Evolutionary conservation across 257 asterid genomes (phyloP), one percentile per base, ranked within the genome.

Genomic region (Nicotiana knightiana): DNA sequence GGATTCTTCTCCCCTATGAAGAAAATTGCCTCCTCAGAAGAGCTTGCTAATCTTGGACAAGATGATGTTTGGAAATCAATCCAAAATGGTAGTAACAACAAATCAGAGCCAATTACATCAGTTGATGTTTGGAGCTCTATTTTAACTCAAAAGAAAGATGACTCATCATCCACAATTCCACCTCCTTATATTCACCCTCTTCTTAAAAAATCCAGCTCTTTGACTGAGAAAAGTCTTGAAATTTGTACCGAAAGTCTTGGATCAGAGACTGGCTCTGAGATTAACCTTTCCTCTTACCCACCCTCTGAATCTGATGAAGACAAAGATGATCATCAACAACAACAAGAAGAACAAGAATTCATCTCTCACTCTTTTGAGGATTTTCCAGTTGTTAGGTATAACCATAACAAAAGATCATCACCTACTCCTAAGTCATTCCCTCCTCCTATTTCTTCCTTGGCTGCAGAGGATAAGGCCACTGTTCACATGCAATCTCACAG

Each of bases 191-290:
- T 92, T 43, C 97, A 90, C 26, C 95, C 97, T 11, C 85, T 87
- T 28, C 83, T 90, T 76, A 93, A 90, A 55, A 84, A 51, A 51
- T 21, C 84, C 1, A 89, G 92, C 80, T 24, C 85, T 71, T 81
- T 95, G 84, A 93, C 89, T 53, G 89, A 85, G 4, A 91, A 92
- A 87, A 91, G 97, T n/a, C 95, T 96, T 18, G 87, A 93, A 88
- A 85, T 93, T 33, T 96, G 99, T 85, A 96, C 99, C 0, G 99
- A 96, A 84, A 91, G 92, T 30, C 97, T 96, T 4, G 97, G 99
- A 1, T 92, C 99, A 0, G 99, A 96, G 67, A 92, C 99, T 0
- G 99, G 98, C 4, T 90, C 99, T 0, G 98, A 93, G 8, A 51
- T 75, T 26, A 86, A 88, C 55, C 90, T 90, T 71, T 80, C 95